These are phyloP conservation scores for Fusarium begoniae DNA, from an alignment of 2,329 filamentous ascomycete genomes.

Conservation along the genomic window DNA sequence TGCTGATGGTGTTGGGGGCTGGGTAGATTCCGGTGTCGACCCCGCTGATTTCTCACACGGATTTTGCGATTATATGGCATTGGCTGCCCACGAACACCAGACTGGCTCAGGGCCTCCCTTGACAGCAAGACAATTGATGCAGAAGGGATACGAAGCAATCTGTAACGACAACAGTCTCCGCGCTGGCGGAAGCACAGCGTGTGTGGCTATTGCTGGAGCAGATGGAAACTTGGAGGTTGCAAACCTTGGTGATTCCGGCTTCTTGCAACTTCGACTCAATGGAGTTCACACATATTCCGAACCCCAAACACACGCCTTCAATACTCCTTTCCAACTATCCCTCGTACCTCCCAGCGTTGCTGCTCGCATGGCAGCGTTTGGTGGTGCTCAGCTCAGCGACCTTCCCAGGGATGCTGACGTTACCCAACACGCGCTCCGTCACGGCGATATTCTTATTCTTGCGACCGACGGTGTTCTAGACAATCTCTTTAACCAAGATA, in stretches of 20 bases:
- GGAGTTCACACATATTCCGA: conserved; percentile 84
- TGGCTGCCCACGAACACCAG: conserved; percentile 70
- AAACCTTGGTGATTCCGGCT: conserved; percentile 95
- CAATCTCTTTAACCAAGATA: conserved; percentile 91
- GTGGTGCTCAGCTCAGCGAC: conserved; percentile 83
- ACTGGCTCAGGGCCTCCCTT: conserved; percentile 52
- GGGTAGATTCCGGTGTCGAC: conserved; percentile 91
- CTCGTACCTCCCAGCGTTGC: conserved; percentile 84
- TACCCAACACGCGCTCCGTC: conserved; percentile 77
- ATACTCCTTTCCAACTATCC: conserved; percentile 94
- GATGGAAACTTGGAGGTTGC: conserved; percentile 85
- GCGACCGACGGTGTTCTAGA: conserved; percentile 97
- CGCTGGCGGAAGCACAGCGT: conserved; percentile 92
- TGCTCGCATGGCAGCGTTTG: conserved; percentile 83
- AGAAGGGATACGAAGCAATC: conserved; percentile 84
- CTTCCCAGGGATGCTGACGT: conserved; percentile 85
- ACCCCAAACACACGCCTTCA: conserved; percentile 95
- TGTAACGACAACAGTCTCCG: conserved; percentile 76
- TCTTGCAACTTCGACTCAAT: conserved; percentile 84
- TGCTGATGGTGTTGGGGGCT: conserved; percentile 94
- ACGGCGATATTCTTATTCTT: conserved; percentile 93
- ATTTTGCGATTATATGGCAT: conserved; percentile 92
- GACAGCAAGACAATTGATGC: conserved; percentile 76
- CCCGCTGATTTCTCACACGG: conserved; percentile 95
- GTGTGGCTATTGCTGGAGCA: conserved; percentile 79